Evolutionary conservation across 1,284 basidiomycete genomes (phyloP).

Genomic region (Peniophora sp.): DNA sequence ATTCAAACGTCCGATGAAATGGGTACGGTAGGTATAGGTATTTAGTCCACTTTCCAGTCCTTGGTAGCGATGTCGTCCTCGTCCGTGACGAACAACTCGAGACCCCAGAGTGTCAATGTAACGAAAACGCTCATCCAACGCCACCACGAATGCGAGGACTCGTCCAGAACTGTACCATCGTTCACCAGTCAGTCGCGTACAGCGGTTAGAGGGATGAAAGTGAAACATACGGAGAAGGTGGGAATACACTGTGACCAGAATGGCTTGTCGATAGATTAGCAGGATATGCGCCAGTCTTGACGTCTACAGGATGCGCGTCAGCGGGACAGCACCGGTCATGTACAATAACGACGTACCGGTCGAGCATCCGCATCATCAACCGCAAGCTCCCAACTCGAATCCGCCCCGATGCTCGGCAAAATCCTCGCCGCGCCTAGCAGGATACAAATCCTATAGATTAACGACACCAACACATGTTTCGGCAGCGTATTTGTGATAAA

Average conservation of each 20-base stretch:
- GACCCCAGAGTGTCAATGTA: slow-evolving; percentile 71
- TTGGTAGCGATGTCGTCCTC: slow-evolving; percentile 65
- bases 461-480: slow-evolving; percentile 76
- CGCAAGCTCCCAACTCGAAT: slow-evolving; percentile 58
- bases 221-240: slow-evolving; percentile 61
- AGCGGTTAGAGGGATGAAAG: slow-evolving; percentile 1
- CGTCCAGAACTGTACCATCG: slow-evolving; percentile 53
- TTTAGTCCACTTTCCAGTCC: slow-evolving; percentile 73
- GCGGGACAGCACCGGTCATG: neutral
- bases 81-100: slow-evolving; percentile 72
- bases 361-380: slow-evolving; percentile 63
- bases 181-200: slow-evolving; percentile 1
- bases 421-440: slow-evolving; percentile 84
- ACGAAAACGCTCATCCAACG: slow-evolving; percentile 84
- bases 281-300: slow-evolving; percentile 65
- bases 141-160: slow-evolving; percentile 86
- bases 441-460: slow-evolving; percentile 77
- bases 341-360: slow-evolving; percentile 40
- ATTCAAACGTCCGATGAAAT: neutral
- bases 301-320: slow-evolving; percentile 37
- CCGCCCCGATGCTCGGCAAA: slow-evolving; percentile 74
- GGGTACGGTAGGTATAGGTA: neutral
- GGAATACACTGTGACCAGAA: slow-evolving; percentile 81
- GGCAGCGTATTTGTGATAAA: slow-evolving; percentile 79
- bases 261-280: slow-evolving; percentile 73